Evolutionary conservation across 345 rosid species (phyloP).

Genomic region (Bruguiera parviflora): DNA sequence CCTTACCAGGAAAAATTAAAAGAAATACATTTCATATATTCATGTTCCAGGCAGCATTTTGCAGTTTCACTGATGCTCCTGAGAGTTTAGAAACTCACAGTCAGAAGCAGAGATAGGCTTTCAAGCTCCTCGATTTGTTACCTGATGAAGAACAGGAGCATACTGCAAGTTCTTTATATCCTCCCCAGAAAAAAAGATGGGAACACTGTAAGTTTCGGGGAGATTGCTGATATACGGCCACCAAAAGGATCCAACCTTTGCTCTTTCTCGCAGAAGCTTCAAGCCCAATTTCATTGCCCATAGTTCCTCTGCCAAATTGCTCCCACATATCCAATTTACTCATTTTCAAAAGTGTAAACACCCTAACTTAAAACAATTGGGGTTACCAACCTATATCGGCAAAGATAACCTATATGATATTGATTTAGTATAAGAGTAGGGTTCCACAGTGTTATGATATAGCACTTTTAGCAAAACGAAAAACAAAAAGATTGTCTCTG

Average conservation of each 20-base stretch:
- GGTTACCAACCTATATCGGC: conserved; percentile 31
- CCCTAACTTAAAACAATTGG: conserved; percentile 32
- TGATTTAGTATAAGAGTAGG: conserved; percentile 8
- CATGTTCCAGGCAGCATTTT: background rate
- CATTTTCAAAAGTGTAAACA: conserved; percentile 47
- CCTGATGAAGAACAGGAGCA: conserved; percentile 87
- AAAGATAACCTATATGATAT: conserved; percentile 23
- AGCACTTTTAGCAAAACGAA: background rate
- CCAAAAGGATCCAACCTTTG: conserved; percentile 83
- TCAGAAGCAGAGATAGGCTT: background rate
- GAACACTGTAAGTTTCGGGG: conserved; percentile 73
- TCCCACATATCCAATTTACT: conserved; percentile 49
- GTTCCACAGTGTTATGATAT: conserved; percentile 5
- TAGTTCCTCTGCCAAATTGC: conserved; percentile 76
- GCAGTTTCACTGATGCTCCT: background rate
- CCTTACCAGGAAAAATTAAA: background rate
- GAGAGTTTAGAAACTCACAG: background rate
- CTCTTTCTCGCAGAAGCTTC: conserved; percentile 78
- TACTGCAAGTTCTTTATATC: conserved; percentile 89
- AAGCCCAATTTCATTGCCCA: conserved; percentile 93
- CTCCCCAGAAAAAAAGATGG: conserved; percentile 81
- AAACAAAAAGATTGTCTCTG: too few species aligned
- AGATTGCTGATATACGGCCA: conserved; percentile 89
- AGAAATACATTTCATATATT: background rate
- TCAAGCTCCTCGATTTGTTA: conserved; percentile 19